Conservation (phyloP, 2,329 filamentous ascomycete genomes). For the Colletotrichum filicis region DNA sequence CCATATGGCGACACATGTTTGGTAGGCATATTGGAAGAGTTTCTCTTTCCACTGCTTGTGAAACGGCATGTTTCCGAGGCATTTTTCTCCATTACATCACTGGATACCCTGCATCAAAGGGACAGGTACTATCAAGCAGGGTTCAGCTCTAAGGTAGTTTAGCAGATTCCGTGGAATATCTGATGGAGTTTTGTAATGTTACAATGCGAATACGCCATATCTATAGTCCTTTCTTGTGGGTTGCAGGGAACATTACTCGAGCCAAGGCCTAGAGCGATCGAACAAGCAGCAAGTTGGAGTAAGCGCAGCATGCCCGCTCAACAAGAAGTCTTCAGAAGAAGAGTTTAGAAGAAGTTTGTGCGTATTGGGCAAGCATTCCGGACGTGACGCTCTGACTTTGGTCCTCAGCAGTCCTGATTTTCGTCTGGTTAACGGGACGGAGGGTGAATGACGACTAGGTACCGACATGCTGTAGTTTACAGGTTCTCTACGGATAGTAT, state of each 20-base stretch:
- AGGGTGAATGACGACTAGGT: background rate
- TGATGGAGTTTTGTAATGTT: background rate
- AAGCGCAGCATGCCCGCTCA: background rate
- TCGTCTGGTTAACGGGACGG: background rate
- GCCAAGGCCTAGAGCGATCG: conserved; percentile 5
- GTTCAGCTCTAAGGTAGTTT: background rate
- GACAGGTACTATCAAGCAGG: background rate
- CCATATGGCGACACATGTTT: background rate
- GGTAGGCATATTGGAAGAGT: background rate
- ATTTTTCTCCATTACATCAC: background rate
- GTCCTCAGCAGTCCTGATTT: background rate
- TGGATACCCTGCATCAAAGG: background rate
- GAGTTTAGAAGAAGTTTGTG: background rate
- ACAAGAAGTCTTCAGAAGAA: background rate
- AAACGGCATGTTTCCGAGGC: background rate
- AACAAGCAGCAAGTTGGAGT: background rate
- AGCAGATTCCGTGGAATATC: background rate
- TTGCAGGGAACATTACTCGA: background rate
- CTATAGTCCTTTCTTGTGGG: background rate
- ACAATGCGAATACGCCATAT: conserved; percentile 1
- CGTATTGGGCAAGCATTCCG: background rate
- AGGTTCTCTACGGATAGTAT: background rate
- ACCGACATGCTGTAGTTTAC: background rate
- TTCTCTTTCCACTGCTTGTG: background rate
- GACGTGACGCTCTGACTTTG: background rate